Evolutionary conservation across 2,329 filamentous ascomycete species (phyloP).

Genomic region (Ascochyta rabiei): DNA sequence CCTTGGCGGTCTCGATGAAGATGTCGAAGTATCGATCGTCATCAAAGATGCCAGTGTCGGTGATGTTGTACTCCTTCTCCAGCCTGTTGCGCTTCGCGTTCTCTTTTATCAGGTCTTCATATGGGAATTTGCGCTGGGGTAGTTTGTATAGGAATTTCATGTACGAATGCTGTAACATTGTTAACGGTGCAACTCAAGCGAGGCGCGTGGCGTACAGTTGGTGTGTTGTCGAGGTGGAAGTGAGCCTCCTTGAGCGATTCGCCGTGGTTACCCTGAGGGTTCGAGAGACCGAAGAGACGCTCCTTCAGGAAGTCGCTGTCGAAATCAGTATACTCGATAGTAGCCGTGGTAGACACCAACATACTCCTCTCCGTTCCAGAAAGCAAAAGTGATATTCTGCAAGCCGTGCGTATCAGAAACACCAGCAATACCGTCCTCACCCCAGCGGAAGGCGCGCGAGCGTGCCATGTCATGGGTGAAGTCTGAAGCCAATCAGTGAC

Average conservation of each 20-base stretch:
- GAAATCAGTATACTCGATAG: conserved; percentile 49
- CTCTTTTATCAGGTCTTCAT: conserved; percentile 83
- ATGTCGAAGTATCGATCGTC: conserved; percentile 96
- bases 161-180: conserved; percentile 77
- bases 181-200: conserved; percentile 44
- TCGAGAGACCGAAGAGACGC: conserved; percentile 90
- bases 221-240: conserved; percentile 95
- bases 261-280: conserved; percentile 95
- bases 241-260: conserved; percentile 97
- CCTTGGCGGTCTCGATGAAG: conserved; percentile 94
- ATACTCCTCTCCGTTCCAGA: conserved; percentile 97
- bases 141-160: conserved; percentile 99
- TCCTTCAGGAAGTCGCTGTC: conserved; percentile 89
- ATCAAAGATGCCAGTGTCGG: conserved; percentile 86
- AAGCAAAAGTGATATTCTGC: conserved; percentile 92
- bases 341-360: conserved; percentile 32
- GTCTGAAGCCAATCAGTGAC: conserved; percentile 61
- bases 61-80: conserved; percentile 88
- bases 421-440: conserved; percentile 94
- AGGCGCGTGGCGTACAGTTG: conserved; percentile 59
- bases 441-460: conserved; percentile 90
- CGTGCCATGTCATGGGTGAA: conserved; percentile 93
- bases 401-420: conserved; percentile 91
- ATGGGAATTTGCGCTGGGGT: conserved; percentile 88
- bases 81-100: conserved; percentile 77